Percentiles rank a stretch among this genome's conserved stretches.
These are phyloP conservation scores for Eragrostis nindensis DNA, from an alignment of 176 grass and related monocot genomes.

Conservation along the genomic window DNA sequence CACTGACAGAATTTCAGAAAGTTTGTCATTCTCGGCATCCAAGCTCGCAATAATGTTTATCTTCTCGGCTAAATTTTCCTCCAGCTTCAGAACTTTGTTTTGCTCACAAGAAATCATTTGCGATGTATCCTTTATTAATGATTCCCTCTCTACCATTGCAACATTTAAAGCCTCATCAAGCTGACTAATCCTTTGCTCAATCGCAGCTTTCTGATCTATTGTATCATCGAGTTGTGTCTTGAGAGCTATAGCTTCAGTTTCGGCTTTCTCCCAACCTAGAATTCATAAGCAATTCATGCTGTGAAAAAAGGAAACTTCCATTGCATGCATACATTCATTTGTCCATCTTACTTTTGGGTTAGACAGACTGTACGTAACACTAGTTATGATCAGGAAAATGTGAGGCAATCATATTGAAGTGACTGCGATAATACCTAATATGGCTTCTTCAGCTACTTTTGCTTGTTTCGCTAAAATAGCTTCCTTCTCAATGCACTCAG, in stretches of 20 bases:
- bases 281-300: not conserved
- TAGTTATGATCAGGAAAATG: constrained; percentile 19
- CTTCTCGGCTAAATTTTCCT: constrained; percentile 61
- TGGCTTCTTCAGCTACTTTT: constrained; percentile 97
- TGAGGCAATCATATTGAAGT: not conserved
- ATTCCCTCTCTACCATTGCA: constrained; percentile 69
- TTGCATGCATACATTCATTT: not conserved
- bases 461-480: constrained; percentile 69
- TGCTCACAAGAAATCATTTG: constrained; percentile 75
- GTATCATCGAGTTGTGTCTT: constrained; percentile 76
- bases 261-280: constrained; percentile 93
- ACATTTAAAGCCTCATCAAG: constrained; percentile 71
- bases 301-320: not conserved
- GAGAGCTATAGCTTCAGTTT: constrained; percentile 67
- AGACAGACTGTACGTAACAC: constrained; percentile 7
- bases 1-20: constrained; percentile 62
- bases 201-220: constrained; percentile 54
- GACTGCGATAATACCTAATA: constrained; percentile 63
- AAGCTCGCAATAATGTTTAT: constrained; percentile 69
- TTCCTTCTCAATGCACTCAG: constrained; percentile 76
- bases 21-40: constrained; percentile 60
- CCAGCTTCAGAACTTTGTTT: constrained; percentile 64
- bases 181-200: constrained; percentile 66
- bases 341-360: constrained; percentile 21
- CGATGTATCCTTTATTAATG: constrained; percentile 57